phyloP scores from a whole-genome alignment of 2,329 filamentous ascomycete genomes.

The Fusarium ambrosium region DNA sequence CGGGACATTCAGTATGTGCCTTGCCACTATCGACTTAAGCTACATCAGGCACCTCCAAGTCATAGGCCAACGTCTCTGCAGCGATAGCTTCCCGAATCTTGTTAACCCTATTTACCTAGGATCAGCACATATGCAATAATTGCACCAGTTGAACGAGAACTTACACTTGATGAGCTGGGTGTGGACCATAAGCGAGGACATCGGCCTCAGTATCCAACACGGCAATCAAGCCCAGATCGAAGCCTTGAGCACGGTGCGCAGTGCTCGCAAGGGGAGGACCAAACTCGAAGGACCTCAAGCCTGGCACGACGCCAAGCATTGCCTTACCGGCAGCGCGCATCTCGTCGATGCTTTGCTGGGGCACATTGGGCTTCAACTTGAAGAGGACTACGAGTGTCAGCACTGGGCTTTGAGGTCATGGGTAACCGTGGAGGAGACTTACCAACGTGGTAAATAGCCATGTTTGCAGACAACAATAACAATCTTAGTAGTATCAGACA shows the following conservation, averaged over 20 bases:
- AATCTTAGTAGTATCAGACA: neutral
- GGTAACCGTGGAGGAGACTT: neutral
- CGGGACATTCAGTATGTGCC: neutral
- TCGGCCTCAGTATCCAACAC: neutral
- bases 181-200: conserved; percentile 2
- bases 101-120: neutral
- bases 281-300: neutral
- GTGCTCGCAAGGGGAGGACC: neutral
- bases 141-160: neutral
- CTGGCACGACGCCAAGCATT: neutral
- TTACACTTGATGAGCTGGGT: neutral
- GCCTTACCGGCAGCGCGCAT: conserved; percentile 2
- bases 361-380: conserved; percentile 5
- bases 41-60: neutral
- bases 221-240: conserved; percentile 2
- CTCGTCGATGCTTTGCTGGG: conserved; percentile 5
- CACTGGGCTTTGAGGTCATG: neutral
- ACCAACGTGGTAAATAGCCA: neutral
- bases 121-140: neutral
- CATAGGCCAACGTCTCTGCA: neutral
- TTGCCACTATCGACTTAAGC: neutral
- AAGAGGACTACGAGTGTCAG: conserved; percentile 2
- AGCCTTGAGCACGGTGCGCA: conserved; percentile 7
- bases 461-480: neutral
- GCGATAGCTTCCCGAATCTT: neutral